Evolutionary conservation across 1,284 basidiomycete genomes (phyloP), one percentile per base, ranked within the genome.

Genomic region (Thecaphora thlaspeos): DNA sequence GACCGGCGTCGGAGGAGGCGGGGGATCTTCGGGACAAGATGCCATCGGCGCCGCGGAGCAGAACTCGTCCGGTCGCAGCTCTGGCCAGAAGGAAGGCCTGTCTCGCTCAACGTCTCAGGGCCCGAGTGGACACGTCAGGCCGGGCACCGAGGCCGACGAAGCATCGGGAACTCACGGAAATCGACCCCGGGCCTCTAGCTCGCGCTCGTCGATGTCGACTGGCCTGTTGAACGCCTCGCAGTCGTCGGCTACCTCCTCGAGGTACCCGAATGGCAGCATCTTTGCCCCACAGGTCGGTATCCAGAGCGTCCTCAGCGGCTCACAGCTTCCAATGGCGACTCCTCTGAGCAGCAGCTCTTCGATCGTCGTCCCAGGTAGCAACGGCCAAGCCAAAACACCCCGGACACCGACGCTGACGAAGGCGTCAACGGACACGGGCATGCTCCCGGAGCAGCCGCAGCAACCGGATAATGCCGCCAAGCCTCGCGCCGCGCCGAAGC

Each of bases 241-340:
- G 3, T 30, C 39, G n/a, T 15, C 40, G 12, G 19, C 36, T 15
- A 23, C 28, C 19, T 34, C 38, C 0, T 42, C 45, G 41, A 32
- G 44, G 21, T 68, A 68, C 48, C 54, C 68, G 4, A 49, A 43
- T 26, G 69, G 69, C 7, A 68, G 54, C 24, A 66, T 73, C 32
- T 71, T 73, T 44, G 52, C 66, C 12, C 71, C 71, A 0, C 64
- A 71, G 38, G 60, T 73, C 1, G 71, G 67, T 23, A 62, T 73
- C 40, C 67, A 68, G 10, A 60, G 56, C 7, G 63, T 73, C 18
- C 48, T 73, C 18, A 51, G 51, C 22, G 51, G 59, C 3, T 36
- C 48, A 2, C 41, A 42, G 22, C 67, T 67, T 2, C 69, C 69
- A 0, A 47, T 68, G 30, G 66, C 67, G 3, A 71, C 67, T 15